Evolutionary conservation across 1,284 basidiomycete species (phyloP), one percentile per base, ranked within the genome.

Genomic region (Boletellus sp.): DNA sequence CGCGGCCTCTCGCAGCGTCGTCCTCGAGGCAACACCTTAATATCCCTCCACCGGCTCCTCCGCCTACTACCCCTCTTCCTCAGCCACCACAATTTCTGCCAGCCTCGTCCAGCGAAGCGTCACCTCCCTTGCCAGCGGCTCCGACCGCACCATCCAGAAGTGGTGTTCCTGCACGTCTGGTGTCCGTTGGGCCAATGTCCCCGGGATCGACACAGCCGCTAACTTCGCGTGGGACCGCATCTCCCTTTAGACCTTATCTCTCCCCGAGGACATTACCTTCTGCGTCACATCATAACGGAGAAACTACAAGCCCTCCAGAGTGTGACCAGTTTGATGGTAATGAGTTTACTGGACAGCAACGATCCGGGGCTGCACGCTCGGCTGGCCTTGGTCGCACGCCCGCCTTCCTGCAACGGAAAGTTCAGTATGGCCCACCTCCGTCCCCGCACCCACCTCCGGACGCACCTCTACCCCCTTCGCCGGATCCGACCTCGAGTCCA

Each of bases 371-470:
- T 11, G 20, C 26, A 14, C 22, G 34, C 9, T 21, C 45, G 14
- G 29, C 26, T 32, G 34, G 50, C 21, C 36, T 49, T 3, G 57
- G 49, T n/a, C 36, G 23, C 10, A 42, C 63, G 1, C 51, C 63
- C 1, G 57, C 61, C 14, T 67, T 67, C 34, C 25, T 63, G 33
- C 64, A 63, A 27, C 64, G 61, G n/a, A 62, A 44, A 36, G 59
- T 63, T 7, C 63, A 64, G 32, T 42, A 60, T 22, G 55, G 43
- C 8, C 41, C 43, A 17, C 49, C 63, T 22, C 43, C 60, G 3
- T 64, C 61, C 7, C 63, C 63, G 8, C 58, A 56, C 6, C 59
- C 60, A 8, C 65, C 61, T 25, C 63, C 59, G 6, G 63, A 66
- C 49, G n/a, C 25, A 11, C 63, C 65, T 8, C 27, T 62, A 20